Percentiles rank a stretch among this genome's conserved stretches.
These are phyloP conservation scores for Ailanthus altissimus DNA, from an alignment of 345 rosid species.

Conservation along the genomic window DNA sequence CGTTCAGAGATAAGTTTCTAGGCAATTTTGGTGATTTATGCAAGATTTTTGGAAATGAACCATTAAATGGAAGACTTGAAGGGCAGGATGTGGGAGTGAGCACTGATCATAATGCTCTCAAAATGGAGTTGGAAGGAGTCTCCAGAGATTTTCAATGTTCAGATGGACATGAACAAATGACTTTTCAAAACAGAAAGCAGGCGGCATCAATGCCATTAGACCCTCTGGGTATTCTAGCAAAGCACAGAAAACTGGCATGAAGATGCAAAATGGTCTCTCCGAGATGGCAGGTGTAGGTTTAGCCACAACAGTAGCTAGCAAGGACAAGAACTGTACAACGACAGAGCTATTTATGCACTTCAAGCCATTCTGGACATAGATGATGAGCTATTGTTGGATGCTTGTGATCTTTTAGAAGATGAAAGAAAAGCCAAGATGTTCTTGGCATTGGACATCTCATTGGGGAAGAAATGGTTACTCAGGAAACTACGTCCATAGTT, in stretches of 20 bases:
- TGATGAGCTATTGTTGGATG: constrained; percentile 75
- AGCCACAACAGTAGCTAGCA: constrained; percentile 15
- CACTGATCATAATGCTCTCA: constrained; percentile 30
- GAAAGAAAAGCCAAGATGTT: constrained; percentile 78
- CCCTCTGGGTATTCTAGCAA: constrained; percentile 31
- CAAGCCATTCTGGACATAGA: constrained; percentile 70
- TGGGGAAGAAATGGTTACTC: constrained; percentile 75
- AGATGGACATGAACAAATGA: constrained; percentile 21
- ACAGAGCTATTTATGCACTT: constrained; percentile 59
- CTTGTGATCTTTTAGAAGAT: constrained; percentile 82
- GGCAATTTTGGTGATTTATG: constrained; percentile 46
- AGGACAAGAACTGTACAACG: constrained; percentile 26
- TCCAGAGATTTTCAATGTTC: constrained; percentile 23
- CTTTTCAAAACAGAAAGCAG: constrained; percentile 50
- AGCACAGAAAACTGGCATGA: constrained; percentile 40
- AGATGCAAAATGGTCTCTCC: constrained; percentile 31
- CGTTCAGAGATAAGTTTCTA: constrained; percentile 50
- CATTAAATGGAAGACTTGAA: constrained; percentile 27
- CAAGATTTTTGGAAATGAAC: constrained; percentile 48
- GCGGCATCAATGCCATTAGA: constrained; percentile 19
- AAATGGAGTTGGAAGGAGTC: constrained; percentile 32
- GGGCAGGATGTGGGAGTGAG: constrained; percentile 33
- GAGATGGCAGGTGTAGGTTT: constrained; percentile 32
- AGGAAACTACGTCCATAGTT: constrained; percentile 63
- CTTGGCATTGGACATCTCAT: constrained; percentile 56